Conservation (phyloP, 2,329 filamentous ascomycete genomes). For the Ophiostoma piceae region DNA sequence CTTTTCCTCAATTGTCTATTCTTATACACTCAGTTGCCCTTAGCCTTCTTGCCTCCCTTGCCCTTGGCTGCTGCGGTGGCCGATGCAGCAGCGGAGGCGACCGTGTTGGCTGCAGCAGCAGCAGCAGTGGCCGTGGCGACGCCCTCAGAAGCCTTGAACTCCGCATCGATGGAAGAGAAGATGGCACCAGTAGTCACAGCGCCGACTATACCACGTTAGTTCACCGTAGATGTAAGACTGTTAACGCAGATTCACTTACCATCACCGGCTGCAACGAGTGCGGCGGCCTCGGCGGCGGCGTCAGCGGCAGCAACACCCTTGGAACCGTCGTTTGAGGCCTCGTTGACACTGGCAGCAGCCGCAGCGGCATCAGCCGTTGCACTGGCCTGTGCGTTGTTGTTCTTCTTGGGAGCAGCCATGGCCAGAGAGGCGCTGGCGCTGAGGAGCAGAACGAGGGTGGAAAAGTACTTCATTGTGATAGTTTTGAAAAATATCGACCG, state of each 20-base stretch:
- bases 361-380: not conserved
- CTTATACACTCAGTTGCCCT: slow-evolving; percentile 15
- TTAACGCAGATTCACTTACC: not conserved
- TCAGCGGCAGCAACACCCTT: slow-evolving; percentile 20
- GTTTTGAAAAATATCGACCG: slow-evolving; percentile 19
- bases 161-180: slow-evolving; percentile 24
- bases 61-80: slow-evolving; percentile 13
- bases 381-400: slow-evolving; percentile 6
- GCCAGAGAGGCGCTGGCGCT: slow-evolving; percentile 25
- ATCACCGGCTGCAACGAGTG: slow-evolving; percentile 24
- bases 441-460: slow-evolving; percentile 24
- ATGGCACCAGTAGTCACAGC: slow-evolving; percentile 26
- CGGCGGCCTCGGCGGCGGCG: slow-evolving; percentile 22
- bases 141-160: slow-evolving; percentile 23
- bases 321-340: slow-evolving; percentile 3
- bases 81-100: not conserved
- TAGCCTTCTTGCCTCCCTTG: slow-evolving; percentile 19
- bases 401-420: slow-evolving; percentile 22
- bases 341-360: not conserved
- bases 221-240: not conserved
- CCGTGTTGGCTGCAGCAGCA: slow-evolving; percentile 10
- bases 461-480: slow-evolving; percentile 26
- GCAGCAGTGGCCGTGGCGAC: slow-evolving; percentile 17
- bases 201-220: slow-evolving; percentile 18
- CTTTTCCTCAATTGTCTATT: too few species aligned